Base-by-base conservation (phyloP, 805 yeast species). In the Starmerella powellii region DNA sequence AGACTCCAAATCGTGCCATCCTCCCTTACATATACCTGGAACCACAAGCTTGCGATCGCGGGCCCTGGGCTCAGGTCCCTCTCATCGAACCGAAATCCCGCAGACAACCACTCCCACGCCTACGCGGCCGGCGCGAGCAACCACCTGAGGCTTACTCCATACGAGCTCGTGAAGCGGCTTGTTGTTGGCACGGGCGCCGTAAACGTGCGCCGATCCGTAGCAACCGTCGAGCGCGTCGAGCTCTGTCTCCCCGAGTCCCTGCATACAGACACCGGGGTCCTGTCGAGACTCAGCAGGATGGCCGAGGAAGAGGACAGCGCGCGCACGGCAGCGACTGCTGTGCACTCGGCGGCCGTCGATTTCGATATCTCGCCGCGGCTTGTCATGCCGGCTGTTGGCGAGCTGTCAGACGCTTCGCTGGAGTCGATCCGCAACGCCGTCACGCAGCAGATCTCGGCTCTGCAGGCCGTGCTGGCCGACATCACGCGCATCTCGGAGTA, bases 401-500 rank as follows among this genome's bases (percentile, higher is more conserved):
- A 51, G 21, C 63, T 74, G 42, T 68, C 72, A 44, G 66, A 66
- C 20, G 71, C 68, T 26, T 59, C 68, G n/a, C 44, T 73, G 41
- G 55, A 50, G 12, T 58, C 61, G 19, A 55, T 75, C 28, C 60
- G 63, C 32, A 50, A 52, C 2, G 67, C 67, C 41, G 50, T 69
- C 21, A 43, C 36, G 27, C 37, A 45, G 27, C 54, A 57, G 29
- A 45, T 51, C 12, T 38, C 51, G 41, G 52, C 58, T 32, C 59
- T 72, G 43, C 67, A 70, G 48, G 50, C 56, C 18, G 64, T 67
- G 44, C 54, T 72, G 27, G 65, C 63, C 16, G 67, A 64, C 29
- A 60, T 76, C 26, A 59, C 65, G 48, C 56, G 62, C 18, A 71
- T 74, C 45, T 72, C 75, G 24, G 51, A 58, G 3, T 72, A 78